Percentiles rank a stretch among this genome's conserved stretches.
phyloP scores from a whole-genome alignment of 1,139 yeast species.

The Barnettozyma hawaiiensis region DNA sequence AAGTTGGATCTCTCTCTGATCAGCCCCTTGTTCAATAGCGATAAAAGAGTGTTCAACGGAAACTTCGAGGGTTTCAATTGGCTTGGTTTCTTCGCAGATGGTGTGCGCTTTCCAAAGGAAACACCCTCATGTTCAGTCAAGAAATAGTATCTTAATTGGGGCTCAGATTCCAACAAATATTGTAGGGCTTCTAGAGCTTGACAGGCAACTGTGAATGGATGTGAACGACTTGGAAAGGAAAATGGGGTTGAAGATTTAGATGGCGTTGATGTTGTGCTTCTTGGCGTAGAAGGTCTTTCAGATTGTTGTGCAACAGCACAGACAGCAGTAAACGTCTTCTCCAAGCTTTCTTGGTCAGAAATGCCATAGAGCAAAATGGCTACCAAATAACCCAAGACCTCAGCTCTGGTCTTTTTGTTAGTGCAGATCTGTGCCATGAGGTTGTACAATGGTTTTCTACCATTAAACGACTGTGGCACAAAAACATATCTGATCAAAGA shows the following conservation, averaged over 20 bases:
- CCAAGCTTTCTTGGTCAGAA: conserved; percentile 53
- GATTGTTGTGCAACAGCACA: conserved; percentile 25
- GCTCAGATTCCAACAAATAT: conserved; percentile 62
- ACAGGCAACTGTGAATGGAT: conserved; percentile 67
- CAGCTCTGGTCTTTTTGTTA: conserved; percentile 74
- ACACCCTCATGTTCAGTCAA: conserved; percentile 75
- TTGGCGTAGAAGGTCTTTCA: conserved; percentile 21
- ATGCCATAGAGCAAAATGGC: conserved; percentile 74
- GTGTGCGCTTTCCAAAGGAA: conserved; percentile 40
- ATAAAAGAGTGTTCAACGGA: conserved; percentile 68
- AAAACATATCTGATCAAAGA: conserved; percentile 67
- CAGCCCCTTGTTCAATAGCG: conserved; percentile 54
- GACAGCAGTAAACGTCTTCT: conserved; percentile 57
- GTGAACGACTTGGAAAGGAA: conserved; percentile 54
- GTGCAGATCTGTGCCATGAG: conserved; percentile 64
- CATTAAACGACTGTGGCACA: conserved; percentile 63
- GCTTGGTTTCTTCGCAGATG: conserved; percentile 33
- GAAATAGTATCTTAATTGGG: conserved; percentile 68
- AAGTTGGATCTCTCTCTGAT: conserved; percentile 69
- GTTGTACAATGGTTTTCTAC: conserved; percentile 62
- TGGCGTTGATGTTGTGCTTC: conserved; percentile 20
- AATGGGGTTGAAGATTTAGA: conserved; percentile 19
- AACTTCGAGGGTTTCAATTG: conserved; percentile 45
- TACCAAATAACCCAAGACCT: conserved; percentile 64
- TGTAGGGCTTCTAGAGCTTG: conserved; percentile 76